Evolutionary conservation across 305 asterid genomes (phyloP).

Genomic region (Fraxinus dipetala): DNA sequence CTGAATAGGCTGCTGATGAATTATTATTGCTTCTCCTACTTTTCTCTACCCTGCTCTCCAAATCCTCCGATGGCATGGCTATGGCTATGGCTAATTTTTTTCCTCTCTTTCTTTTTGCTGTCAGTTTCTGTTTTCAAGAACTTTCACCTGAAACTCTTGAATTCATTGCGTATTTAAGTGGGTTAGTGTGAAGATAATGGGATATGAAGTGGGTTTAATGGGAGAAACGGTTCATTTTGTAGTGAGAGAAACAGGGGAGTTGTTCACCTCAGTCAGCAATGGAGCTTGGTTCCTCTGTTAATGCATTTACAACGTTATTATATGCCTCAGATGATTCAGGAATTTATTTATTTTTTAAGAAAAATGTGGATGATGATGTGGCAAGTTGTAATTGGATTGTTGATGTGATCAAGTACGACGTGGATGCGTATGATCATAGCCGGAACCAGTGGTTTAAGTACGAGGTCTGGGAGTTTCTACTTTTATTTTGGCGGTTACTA

Average conservation of each 20-base stretch:
- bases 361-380: neutral
- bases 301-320: neutral
- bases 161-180: conserved; percentile 15
- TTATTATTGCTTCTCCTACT: conserved; percentile 22
- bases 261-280: conserved; percentile 3
- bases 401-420: neutral
- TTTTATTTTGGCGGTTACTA: neutral
- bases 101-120: neutral
- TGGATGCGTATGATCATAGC: neutral
- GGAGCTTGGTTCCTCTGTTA: conserved; percentile 16
- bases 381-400: neutral
- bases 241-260: conserved; percentile 29
- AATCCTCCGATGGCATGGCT: conserved; percentile 46
- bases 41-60: conserved; percentile 52
- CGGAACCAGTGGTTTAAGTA: neutral
- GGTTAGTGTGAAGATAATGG: conserved; percentile 29
- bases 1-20: conserved; percentile 20
- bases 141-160: conserved; percentile 6
- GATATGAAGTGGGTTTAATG: conserved; percentile 27
- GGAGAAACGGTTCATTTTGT: conserved; percentile 33
- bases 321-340: neutral
- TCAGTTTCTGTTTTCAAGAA: neutral
- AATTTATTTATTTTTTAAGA: too few species aligned
- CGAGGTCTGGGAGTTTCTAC: neutral
- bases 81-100: neutral